A percentile compares a stretch with the other conserved stretches of the same genome.
Conservation (phyloP, 305 asterid genomes). For the Solanum aculeatissimum region DNA sequence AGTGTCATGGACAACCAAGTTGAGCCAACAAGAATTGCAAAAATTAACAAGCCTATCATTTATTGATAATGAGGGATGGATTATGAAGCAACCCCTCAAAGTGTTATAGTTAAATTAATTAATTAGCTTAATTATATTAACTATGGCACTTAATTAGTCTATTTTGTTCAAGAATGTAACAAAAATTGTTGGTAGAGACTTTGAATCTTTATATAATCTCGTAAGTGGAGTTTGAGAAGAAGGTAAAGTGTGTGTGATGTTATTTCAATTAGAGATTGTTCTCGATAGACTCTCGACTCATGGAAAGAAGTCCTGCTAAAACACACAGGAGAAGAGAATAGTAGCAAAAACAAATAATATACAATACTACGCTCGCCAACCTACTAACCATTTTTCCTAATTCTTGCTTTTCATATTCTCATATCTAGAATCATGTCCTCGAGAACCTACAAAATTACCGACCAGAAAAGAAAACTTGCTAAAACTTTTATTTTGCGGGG, state of each 20-base stretch:
- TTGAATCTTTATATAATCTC: not conserved
- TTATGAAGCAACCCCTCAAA: constrained; percentile 1
- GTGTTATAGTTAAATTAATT: not conserved
- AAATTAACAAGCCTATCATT: constrained; percentile 31
- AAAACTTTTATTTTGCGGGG: too few relatives aligned
- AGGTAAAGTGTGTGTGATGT: not conserved
- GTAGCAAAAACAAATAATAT: not conserved
- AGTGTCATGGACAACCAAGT: constrained; percentile 45
- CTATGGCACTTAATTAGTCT: not conserved
- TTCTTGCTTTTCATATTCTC: not conserved
- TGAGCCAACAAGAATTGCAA: constrained; percentile 10
- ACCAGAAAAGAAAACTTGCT: not conserved
- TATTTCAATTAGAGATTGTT: not conserved
- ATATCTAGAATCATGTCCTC: not conserved
- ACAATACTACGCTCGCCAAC: not conserved
- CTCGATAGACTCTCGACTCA: not conserved
- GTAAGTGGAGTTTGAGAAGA: not conserved
- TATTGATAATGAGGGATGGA: constrained; percentile 62
- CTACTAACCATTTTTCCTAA: not conserved
- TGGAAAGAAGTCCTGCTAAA: not conserved
- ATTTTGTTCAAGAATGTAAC: not conserved
- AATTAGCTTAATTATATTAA: not conserved
- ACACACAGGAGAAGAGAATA: not conserved
- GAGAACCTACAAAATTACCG: not conserved
- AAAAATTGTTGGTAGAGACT: not conserved